Evolutionary conservation across 2,329 filamentous ascomycete genomes (phyloP).

Genomic region (Diaporthe sp.): DNA sequence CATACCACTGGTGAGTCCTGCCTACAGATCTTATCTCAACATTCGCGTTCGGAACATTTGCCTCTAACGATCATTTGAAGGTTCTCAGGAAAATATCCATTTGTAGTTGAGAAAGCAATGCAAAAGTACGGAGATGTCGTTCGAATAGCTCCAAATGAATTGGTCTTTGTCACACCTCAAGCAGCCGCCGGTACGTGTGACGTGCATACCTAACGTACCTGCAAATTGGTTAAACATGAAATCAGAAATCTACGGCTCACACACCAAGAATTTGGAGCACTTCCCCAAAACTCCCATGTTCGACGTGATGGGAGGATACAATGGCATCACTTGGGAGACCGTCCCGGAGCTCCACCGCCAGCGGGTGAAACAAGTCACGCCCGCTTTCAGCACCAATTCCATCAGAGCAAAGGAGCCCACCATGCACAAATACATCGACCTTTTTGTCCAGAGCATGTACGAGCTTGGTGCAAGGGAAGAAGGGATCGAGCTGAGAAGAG

Average conservation of each 20-base stretch:
- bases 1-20: too few relatives aligned
- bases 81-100: neutral
- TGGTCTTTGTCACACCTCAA: neutral
- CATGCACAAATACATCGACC: constrained; percentile 40
- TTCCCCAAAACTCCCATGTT: too few relatives aligned
- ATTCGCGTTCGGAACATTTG: too few relatives aligned
- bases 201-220: too few relatives aligned
- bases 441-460: constrained; percentile 44
- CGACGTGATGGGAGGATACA: neutral
- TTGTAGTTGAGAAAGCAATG: neutral
- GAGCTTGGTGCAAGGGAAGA: neutral
- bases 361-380: neutral
- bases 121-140: constrained; percentile 1
- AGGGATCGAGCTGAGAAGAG: constrained; percentile 23
- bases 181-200: neutral
- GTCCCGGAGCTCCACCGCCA: neutral
- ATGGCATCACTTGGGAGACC: neutral
- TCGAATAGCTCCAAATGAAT: neutral
- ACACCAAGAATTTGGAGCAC: too few relatives aligned
- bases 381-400: neutral
- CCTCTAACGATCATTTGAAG: neutral
- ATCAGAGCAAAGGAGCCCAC: constrained; percentile 1
- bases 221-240: too few relatives aligned
- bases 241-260: too few relatives aligned
- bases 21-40: too few relatives aligned